Evolutionary conservation across 148 eudicot genomes (phyloP).

Genomic region (Simmondsia chinensis): DNA sequence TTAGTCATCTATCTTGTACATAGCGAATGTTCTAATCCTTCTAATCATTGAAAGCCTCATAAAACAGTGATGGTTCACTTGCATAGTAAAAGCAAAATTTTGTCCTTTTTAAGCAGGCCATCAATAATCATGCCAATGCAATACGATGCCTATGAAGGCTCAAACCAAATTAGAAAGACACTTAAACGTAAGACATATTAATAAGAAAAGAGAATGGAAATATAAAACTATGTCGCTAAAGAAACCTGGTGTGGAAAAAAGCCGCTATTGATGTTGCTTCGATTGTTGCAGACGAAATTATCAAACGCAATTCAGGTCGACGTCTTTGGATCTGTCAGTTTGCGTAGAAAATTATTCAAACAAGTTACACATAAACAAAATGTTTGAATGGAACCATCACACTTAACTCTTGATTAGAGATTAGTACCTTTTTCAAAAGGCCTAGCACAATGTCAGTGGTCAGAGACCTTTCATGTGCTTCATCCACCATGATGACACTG

Average conservation of each 20-base stretch:
- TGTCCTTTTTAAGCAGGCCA: no score
- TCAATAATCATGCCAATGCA: no score
- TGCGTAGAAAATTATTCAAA: neutral
- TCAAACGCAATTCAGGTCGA: constrained; percentile 79
- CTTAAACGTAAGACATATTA: neutral
- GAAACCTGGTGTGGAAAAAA: constrained; percentile 64
- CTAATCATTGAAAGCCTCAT: no score
- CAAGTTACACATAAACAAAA: constrained; percentile 1
- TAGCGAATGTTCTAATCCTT: no score
- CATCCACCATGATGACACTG: constrained; percentile 97
- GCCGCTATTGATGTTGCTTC: constrained; percentile 94
- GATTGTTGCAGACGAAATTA: constrained; percentile 95
- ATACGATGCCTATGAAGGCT: no score
- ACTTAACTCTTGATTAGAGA: neutral
- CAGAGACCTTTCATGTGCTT: constrained; percentile 98
- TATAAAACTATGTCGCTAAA: neutral
- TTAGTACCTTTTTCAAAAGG: constrained; percentile 81
- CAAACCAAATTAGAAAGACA: no score
- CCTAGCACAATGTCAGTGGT: constrained; percentile 89
- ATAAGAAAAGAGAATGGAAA: neutral
- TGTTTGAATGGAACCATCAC: neutral
- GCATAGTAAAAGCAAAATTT: no score
- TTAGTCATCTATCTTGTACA: no score
- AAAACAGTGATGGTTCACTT: no score
- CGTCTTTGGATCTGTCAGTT: constrained; percentile 76